Evolutionary conservation across 2,329 filamentous ascomycete species (phyloP).

Genomic region (Pseudopithomyces maydicus): DNA sequence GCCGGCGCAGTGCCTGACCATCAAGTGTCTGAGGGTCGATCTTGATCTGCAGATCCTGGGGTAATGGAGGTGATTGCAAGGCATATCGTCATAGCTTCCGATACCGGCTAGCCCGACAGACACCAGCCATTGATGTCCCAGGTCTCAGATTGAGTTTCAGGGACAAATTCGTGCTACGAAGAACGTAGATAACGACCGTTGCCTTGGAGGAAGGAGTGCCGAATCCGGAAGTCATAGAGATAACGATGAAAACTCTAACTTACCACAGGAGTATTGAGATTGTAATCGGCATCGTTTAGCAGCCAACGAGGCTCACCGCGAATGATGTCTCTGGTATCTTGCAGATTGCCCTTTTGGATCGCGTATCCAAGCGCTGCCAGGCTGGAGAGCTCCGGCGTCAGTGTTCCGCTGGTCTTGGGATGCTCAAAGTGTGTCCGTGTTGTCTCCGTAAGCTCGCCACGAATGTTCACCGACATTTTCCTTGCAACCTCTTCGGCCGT

Average conservation of each 20-base stretch:
- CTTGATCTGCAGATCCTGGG: not conserved
- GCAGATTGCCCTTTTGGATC: slow-evolving; percentile 72
- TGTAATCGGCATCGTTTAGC: slow-evolving; percentile 78
- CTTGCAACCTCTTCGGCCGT: slow-evolving; percentile 68
- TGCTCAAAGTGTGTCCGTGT: slow-evolving; percentile 76
- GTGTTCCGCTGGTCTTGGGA: slow-evolving; percentile 62
- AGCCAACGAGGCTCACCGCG: slow-evolving; percentile 69
- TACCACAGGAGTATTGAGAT: slow-evolving; percentile 71
- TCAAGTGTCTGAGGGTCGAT: not conserved
- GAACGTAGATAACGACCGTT: slow-evolving; percentile 24
- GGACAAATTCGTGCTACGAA: slow-evolving; percentile 20
- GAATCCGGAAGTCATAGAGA: slow-evolving; percentile 20
- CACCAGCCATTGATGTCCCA: not conserved
- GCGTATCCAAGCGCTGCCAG: slow-evolving; percentile 81
- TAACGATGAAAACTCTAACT: slow-evolving; percentile 33
- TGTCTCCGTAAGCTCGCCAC: slow-evolving; percentile 84
- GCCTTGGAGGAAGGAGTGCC: slow-evolving; percentile 17
- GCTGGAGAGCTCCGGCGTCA: slow-evolving; percentile 64
- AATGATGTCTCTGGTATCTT: slow-evolving; percentile 69
- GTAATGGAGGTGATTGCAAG: not conserved
- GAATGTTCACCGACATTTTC: slow-evolving; percentile 74
- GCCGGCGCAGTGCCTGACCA: not conserved
- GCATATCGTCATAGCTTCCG: slow-evolving; percentile 23
- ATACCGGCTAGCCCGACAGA: slow-evolving; percentile 29
- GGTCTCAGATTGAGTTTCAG: not conserved